Evolutionary conservation across 768 basidiomycete species (phyloP), one percentile per base, ranked within the genome.

Genomic region (Candolleomyces efflorescens): DNA sequence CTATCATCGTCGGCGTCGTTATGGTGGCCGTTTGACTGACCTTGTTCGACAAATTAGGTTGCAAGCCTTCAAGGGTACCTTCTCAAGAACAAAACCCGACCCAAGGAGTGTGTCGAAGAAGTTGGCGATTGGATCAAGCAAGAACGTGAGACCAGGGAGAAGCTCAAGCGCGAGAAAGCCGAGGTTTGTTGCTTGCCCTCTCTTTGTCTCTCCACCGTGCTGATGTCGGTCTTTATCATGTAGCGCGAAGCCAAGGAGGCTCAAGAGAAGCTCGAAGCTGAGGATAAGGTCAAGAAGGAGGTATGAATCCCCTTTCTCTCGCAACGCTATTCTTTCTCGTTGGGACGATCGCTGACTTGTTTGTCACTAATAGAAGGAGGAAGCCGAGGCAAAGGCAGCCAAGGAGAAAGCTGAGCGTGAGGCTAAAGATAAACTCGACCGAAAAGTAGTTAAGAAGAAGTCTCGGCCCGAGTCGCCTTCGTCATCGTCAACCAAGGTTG

Each of bases 11-110:
- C 32, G 32, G 6, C 32, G 32, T 32, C 32, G 32, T 32, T 32
- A 32, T 32, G 11, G 32, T 32, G 32, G 32, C 32, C 32, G 11
- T 7, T 11, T 7, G 11, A 32, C 5, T 44, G 53, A 17, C 55
- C 56, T 18, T 47, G 37, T 56, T 32, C 65, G 32, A 32, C 32
- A 5, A 32, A 32, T 32, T 32, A 91, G 90, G 90, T 93, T 58
- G 92, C 92, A 24, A 78, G 82, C 49, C 79, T 93, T 62, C 92
- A 93, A 76, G 92, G 92, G 2, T 93, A 93, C 69, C 78, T 94
- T 39, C 77, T 92, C 58, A 90, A 89, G 80, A 93, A 93, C 71
- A 92, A 94, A 80, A 87, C 92, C 12, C 85, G 92, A n/a, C 92
- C 92, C 41, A 80, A 82, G 59, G 89, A 93, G 70, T 90, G 87